Evolutionary conservation across 768 basidiomycete species (phyloP).

Genomic region (Pseudohyphozyma bogoriensis): DNA sequence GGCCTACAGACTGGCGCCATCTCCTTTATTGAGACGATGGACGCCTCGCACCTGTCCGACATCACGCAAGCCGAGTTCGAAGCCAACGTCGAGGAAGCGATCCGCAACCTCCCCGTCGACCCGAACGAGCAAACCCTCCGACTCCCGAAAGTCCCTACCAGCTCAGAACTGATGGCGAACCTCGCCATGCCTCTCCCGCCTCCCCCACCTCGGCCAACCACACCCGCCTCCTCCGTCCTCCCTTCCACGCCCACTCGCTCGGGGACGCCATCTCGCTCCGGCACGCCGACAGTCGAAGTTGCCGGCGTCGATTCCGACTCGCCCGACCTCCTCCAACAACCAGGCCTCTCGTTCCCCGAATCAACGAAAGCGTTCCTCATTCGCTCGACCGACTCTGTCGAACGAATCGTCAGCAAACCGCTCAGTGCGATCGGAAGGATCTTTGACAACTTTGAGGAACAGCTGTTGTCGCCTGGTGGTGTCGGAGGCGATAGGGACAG

Average conservation of each 20-base stretch:
- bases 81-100: slow-evolving; percentile 42
- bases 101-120: slow-evolving; percentile 14
- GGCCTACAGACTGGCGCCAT: slow-evolving; percentile 75
- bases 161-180: not conserved
- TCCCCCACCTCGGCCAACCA: not conserved
- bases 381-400: slow-evolving; percentile 26
- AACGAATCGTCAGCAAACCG: slow-evolving; percentile 32
- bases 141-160: not conserved
- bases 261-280: too few relatives aligned
- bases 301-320: slow-evolving; percentile 14
- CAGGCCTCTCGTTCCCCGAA: slow-evolving; percentile 7
- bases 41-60: slow-evolving; percentile 84
- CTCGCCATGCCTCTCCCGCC: too few relatives aligned
- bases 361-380: slow-evolving; percentile 18
- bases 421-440: slow-evolving; percentile 34
- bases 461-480: not conserved
- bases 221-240: not conserved
- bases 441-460: slow-evolving; percentile 29
- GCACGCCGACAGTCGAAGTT: too few relatives aligned
- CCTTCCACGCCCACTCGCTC: not conserved
- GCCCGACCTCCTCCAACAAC: slow-evolving; percentile 4
- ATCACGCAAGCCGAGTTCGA: slow-evolving; percentile 93
- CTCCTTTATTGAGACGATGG: slow-evolving; percentile 97
- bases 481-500: not conserved
- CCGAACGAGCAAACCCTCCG: not conserved